Evolutionary conservation across 139 green algal species (phyloP).

Genomic region (Chlamydomonas sphaeroides): DNA sequence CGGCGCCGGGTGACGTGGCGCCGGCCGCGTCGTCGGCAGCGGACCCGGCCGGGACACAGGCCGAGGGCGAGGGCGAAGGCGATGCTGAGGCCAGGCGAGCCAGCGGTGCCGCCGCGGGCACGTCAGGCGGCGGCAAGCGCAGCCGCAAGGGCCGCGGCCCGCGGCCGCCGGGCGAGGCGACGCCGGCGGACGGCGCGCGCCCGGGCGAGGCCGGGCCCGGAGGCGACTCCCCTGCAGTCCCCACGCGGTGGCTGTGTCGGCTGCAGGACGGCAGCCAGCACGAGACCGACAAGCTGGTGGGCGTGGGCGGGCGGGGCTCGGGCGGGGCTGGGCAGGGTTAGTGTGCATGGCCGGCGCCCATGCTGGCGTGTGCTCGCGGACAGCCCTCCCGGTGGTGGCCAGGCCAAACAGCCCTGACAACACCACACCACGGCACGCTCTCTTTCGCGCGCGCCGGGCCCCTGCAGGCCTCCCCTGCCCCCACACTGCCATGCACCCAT

Average conservation of each 20-base stretch:
- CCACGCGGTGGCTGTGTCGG: constrained; percentile 1
- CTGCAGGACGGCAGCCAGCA: constrained; percentile 12
- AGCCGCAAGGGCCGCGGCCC: too few relatives aligned
- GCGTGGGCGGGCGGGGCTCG: background rate
- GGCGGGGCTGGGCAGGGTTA: too few relatives aligned
- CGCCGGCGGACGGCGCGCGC: too few relatives aligned
- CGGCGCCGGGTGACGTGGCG: background rate
- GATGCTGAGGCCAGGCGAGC: background rate
- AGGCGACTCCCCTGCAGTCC: background rate
- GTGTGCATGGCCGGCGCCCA: too few relatives aligned
- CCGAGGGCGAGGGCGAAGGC: background rate
- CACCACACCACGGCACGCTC: too few relatives aligned
- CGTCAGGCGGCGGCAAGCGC: too few relatives aligned
- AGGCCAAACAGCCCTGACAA: too few relatives aligned
- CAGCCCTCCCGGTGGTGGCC: too few relatives aligned
- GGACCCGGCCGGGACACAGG: background rate
- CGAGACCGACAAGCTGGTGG: constrained; percentile 35
- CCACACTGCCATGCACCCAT: too few relatives aligned
- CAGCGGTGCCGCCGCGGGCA: background rate
- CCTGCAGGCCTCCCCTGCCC: too few relatives aligned
- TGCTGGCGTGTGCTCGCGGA: too few relatives aligned
- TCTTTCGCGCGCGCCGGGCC: too few relatives aligned
- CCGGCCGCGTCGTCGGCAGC: background rate
- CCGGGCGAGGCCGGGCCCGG: background rate
- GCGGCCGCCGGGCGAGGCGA: background rate